Evolutionary conservation across 805 yeast species (phyloP).

Genomic region (Wickerhamomyces sydowiorum): DNA sequence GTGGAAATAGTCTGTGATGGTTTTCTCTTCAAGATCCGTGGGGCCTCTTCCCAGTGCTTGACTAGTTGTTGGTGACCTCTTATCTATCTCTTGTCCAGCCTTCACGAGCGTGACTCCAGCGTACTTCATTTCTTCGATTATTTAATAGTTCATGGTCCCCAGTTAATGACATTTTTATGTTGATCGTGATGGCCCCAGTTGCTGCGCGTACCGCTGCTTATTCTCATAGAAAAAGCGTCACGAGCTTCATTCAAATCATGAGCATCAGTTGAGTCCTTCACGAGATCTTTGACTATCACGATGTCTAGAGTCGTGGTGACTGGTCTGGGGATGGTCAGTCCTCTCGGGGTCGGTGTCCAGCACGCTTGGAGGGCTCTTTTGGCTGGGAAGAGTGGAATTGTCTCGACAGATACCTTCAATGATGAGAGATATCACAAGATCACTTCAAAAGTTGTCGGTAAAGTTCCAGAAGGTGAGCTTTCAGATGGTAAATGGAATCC

Average conservation of each 20-base stretch:
- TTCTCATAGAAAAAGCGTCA: no score
- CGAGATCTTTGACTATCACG: not conserved
- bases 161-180: no score
- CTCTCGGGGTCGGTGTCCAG: constrained; percentile 68
- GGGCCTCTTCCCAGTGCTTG: not conserved
- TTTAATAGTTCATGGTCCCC: no score
- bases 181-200: no score
- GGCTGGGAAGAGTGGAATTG: constrained; percentile 49
- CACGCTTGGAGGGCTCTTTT: constrained; percentile 51
- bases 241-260: no score
- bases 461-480: constrained; percentile 48
- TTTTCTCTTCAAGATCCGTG: not conserved
- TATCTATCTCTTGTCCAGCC: no score
- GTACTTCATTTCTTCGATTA: no score
- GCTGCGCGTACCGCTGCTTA: no score
- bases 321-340: constrained; percentile 83
- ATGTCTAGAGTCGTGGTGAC: constrained; percentile 73
- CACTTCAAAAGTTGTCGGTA: constrained; percentile 74
- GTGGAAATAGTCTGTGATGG: not conserved
- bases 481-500: constrained; percentile 47
- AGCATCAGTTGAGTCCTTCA: no score
- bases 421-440: constrained; percentile 34
- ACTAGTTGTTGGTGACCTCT: not conserved
- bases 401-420: constrained; percentile 39
- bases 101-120: no score